Percentiles rank a stretch among this genome's conserved stretches.
phyloP scores from a whole-genome alignment of 2,329 filamentous ascomycete genomes.

The Fusarium sp. region DNA sequence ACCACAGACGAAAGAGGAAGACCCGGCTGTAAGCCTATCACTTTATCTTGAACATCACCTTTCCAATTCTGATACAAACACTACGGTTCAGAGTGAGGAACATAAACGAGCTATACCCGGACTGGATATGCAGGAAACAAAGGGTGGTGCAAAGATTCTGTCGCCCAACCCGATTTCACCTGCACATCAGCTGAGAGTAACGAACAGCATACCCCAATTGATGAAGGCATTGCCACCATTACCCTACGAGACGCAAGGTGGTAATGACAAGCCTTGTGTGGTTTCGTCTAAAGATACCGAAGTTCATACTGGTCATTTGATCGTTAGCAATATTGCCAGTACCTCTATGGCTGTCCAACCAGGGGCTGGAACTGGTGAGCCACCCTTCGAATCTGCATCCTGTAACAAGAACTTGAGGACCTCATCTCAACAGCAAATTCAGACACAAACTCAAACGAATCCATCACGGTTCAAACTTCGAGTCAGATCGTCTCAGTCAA shows the following conservation, averaged over 20 bases:
- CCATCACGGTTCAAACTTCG: slow-evolving; percentile 50
- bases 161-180: slow-evolving; percentile 64
- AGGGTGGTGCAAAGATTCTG: slow-evolving; percentile 52
- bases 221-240: slow-evolving; percentile 66
- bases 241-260: slow-evolving; percentile 49
- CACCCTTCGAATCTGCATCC: neutral
- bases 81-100: slow-evolving; percentile 30
- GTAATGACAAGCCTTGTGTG: slow-evolving; percentile 4
- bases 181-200: slow-evolving; percentile 58
- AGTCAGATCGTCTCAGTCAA: slow-evolving; percentile 40
- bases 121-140: slow-evolving; percentile 1
- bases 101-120: neutral
- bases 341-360: slow-evolving; percentile 5
- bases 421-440: neutral
- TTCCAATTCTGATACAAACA: slow-evolving; percentile 43
- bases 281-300: slow-evolving; percentile 11
- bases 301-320: slow-evolving; percentile 21
- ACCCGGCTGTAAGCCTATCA: neutral
- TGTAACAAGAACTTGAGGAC: slow-evolving; percentile 1
- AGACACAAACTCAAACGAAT: slow-evolving; percentile 16
- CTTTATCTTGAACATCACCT: slow-evolving; percentile 41
- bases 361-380: neutral
- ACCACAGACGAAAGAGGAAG: neutral
- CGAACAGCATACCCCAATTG: slow-evolving; percentile 63
- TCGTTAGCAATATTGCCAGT: slow-evolving; percentile 26